Percentiles rank a stretch among this genome's conserved stretches.
phyloP scores from a whole-genome alignment of 352 stramenopile genomes.

The Pythium utonaiense region DNA sequence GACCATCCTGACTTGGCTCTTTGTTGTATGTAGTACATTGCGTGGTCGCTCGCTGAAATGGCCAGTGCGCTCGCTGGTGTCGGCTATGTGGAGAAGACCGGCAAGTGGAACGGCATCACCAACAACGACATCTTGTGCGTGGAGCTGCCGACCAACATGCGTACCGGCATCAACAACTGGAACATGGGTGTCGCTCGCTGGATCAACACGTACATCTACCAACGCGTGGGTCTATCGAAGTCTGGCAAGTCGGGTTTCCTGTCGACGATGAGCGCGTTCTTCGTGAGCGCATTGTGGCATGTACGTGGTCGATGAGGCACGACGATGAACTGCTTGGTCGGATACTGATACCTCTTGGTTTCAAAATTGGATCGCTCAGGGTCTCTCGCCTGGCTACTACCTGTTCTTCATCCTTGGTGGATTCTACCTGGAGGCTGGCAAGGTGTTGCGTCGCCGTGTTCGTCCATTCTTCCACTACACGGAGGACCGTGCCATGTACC shows the following conservation, averaged over 20 bases:
- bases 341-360: background rate
- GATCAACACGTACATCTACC: conserved; percentile 89
- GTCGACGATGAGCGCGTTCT: conserved; percentile 77
- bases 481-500: conserved; percentile 72
- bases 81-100: conserved; percentile 72
- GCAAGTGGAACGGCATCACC: conserved; percentile 84
- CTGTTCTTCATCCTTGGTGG: conserved; percentile 83
- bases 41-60: conserved; percentile 79
- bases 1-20: no score
- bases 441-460: conserved; percentile 69
- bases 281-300: conserved; percentile 84
- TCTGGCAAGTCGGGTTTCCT: conserved; percentile 65
- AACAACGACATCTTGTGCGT: conserved; percentile 86
- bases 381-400: conserved; percentile 85
- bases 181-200: conserved; percentile 84
- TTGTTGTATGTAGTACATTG: conserved; percentile 89
- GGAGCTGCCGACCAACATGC: conserved; percentile 83
- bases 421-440: conserved; percentile 86
- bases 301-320: no score
- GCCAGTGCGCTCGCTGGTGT: conserved; percentile 71
- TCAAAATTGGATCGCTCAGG: conserved; percentile 34
- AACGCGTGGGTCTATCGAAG: conserved; percentile 77
- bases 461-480: conserved; percentile 85
- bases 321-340: no score
- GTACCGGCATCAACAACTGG: conserved; percentile 87